Percentiles rank a stretch among this genome's conserved stretches.
phyloP scores from a whole-genome alignment of 129 eudicot genomes.

The Sambucus nigra region DNA sequence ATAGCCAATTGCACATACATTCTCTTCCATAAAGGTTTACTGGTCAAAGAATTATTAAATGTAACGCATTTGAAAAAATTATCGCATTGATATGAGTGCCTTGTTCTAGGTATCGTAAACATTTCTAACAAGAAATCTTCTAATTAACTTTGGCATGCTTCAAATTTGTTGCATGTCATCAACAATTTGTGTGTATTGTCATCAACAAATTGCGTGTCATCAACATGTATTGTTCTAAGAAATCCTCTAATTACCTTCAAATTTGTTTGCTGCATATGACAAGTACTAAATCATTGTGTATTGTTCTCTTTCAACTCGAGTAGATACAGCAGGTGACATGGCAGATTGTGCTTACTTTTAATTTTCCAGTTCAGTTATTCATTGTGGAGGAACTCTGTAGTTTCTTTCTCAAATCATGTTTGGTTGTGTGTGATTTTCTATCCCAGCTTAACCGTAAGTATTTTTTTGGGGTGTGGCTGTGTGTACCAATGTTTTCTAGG shows the following conservation, averaged over 20 bases:
- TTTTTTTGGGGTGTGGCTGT: background rate
- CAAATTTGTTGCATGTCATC: background rate
- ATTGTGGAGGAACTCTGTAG: no score
- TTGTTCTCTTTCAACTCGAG: background rate
- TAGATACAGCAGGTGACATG: background rate
- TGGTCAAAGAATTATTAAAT: background rate
- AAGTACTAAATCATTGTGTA: background rate
- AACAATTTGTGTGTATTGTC: background rate
- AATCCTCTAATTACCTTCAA: no score
- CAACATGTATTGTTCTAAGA: no score
- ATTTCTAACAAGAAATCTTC: background rate
- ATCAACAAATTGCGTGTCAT: background rate
- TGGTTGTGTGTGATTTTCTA: background rate
- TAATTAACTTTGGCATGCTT: background rate
- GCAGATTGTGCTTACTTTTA: background rate
- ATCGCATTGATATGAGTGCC: background rate
- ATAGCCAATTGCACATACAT: no score
- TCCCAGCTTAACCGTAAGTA: background rate
- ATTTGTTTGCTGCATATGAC: background rate
- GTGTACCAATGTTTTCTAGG: background rate
- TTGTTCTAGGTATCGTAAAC: background rate
- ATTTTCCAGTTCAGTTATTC: background rate
- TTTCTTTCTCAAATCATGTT: no score
- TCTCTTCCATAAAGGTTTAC: no score
- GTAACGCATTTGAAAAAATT: background rate